Conservation (phyloP, 345 rosid species). For the Citropsis articulata region DNA sequence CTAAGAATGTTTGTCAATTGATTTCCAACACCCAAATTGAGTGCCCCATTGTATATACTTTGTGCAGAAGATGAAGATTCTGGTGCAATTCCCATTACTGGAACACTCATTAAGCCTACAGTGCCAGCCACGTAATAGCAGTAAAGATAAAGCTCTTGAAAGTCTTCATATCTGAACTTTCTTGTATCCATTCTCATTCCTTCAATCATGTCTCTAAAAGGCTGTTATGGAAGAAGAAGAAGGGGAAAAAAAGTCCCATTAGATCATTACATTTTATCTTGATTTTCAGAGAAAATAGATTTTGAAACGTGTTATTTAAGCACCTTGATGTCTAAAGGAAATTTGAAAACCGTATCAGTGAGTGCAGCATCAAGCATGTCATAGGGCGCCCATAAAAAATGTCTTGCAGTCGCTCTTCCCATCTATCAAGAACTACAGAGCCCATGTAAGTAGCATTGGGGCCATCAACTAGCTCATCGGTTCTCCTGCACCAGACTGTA, state of each 20-base stretch:
- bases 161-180: conserved; percentile 43
- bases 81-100: conserved; percentile 59
- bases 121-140: conserved; percentile 64
- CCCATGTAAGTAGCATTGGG: conserved; percentile 45
- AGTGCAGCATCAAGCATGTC: conserved; percentile 67
- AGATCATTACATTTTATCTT: background rate
- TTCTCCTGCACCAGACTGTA: conserved; percentile 67
- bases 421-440: conserved; percentile 41
- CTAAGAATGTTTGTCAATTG: conserved; percentile 65
- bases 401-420: conserved; percentile 63
- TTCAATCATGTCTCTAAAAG: conserved; percentile 62
- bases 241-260: background rate
- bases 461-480: conserved; percentile 62
- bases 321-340: conserved; percentile 54
- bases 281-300: too few relatives aligned
- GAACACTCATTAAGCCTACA: conserved; percentile 63
- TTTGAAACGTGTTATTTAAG: background rate
- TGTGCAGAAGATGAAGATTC: conserved; percentile 35
- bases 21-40: conserved; percentile 55
- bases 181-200: conserved; percentile 66
- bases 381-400: conserved; percentile 51
- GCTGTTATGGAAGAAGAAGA: conserved; percentile 27
- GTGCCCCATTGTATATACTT: conserved; percentile 42
- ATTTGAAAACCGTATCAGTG: conserved; percentile 46
- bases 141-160: conserved; percentile 53